Conservation (phyloP, 306 rosid genomes). For the Vigna unguiculata region DNA sequence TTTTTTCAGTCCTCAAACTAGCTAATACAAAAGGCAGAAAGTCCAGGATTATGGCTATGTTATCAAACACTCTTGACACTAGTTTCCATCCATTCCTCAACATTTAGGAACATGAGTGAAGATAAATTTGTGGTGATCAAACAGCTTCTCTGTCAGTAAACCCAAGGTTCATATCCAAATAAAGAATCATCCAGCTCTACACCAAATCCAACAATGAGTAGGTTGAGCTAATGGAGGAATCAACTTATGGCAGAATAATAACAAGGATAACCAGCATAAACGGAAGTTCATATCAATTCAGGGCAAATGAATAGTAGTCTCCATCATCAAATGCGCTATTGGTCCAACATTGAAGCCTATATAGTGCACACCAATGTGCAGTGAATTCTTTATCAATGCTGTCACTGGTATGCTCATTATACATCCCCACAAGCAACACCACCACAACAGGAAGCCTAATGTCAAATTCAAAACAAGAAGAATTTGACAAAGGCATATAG, state of each 20-base stretch:
- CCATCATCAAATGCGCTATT: conserved; percentile 39
- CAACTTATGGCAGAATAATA: conserved; percentile 31
- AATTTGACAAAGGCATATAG: conserved; percentile 21
- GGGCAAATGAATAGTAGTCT: conserved; percentile 29
- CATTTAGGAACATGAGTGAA: conserved; percentile 10
- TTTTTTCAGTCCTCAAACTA: conserved; percentile 35
- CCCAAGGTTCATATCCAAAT: conserved; percentile 29
- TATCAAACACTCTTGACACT: conserved; percentile 31
- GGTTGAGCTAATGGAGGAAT: conserved; percentile 31
- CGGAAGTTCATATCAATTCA: conserved; percentile 23
- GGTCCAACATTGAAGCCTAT: conserved; percentile 43
- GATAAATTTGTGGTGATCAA: conserved; percentile 28
- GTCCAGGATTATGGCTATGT: conserved; percentile 30
- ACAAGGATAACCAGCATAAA: conserved; percentile 37
- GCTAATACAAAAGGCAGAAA: conserved; percentile 27
- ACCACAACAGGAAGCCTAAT: conserved; percentile 2
- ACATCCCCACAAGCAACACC: conserved; percentile 35
- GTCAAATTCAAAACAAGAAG: conserved; percentile 20
- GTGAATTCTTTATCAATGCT: conserved; percentile 18
- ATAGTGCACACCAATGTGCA: conserved; percentile 38
- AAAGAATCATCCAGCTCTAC: conserved; percentile 25
- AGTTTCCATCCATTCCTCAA: conserved; percentile 31
- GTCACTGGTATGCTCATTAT: conserved; percentile 31
- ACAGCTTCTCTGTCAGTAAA: conserved; percentile 33
- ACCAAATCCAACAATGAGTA: conserved; percentile 19